Evolutionary conservation across 1,284 basidiomycete species (phyloP).

Genomic region (Cutaneotrichosporon cutaneum): DNA sequence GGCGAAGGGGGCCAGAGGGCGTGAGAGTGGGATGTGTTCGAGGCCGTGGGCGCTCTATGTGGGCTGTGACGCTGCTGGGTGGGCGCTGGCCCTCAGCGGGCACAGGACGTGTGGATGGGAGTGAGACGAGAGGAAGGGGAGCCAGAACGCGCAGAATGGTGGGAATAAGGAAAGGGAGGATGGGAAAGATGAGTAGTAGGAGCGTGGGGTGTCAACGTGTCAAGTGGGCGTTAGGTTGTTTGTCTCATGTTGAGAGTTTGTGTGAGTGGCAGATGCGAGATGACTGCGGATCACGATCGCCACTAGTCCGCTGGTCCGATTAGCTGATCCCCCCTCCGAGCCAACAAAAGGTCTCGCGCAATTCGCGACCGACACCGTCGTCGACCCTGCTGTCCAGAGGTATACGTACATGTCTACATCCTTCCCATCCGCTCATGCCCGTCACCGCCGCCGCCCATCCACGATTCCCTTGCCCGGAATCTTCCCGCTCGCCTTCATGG

Average conservation of each 20-base stretch:
- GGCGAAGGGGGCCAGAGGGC: too few species aligned
- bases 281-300: background rate
- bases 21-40: background rate
- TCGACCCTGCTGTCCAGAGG: background rate
- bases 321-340: background rate
- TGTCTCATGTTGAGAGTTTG: background rate
- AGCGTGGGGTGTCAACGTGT: background rate
- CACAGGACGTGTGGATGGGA: background rate
- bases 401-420: background rate
- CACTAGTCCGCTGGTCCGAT: background rate
- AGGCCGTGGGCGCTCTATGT: too few species aligned
- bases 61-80: background rate
- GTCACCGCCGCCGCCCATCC: constrained; percentile 32
- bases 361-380: background rate
- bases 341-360: too few species aligned
- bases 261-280: background rate
- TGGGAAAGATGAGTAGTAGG: background rate
- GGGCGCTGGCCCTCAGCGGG: background rate
- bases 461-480: constrained; percentile 33
- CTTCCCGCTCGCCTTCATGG: constrained; percentile 39
- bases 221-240: background rate
- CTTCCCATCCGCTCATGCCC: background rate
- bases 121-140: background rate
- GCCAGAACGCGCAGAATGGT: background rate
- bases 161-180: background rate